phyloP scores from a whole-genome alignment of 2,329 filamentous ascomycete genomes.

The Fusarium sterilihyphosum region DNA sequence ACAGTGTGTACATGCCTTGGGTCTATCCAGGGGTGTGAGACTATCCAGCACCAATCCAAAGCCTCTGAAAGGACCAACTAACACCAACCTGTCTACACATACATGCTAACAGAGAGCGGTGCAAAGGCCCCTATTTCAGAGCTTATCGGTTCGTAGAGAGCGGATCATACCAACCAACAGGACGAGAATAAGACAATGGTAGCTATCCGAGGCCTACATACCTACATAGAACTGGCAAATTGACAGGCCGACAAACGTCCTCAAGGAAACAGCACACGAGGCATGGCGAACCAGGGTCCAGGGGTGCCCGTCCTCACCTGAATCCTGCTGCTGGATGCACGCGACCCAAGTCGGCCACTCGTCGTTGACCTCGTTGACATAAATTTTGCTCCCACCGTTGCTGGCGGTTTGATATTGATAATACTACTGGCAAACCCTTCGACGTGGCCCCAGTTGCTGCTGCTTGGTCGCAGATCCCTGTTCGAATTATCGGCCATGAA shows the following conservation, averaged over 20 bases:
- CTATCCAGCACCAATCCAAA: slow-evolving; percentile 29
- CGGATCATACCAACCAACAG: background rate
- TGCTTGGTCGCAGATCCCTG: slow-evolving; percentile 31
- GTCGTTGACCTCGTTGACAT: slow-evolving; percentile 35
- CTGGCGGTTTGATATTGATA: slow-evolving; percentile 44
- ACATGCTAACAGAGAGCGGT: slow-evolving; percentile 10
- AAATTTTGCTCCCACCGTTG: slow-evolving; percentile 39
- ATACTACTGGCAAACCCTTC: slow-evolving; percentile 30
- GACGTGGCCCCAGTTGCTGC: slow-evolving; percentile 39
- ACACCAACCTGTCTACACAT: background rate
- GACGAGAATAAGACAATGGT: slow-evolving; percentile 1
- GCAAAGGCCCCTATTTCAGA: slow-evolving; percentile 11
- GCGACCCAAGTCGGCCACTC: slow-evolving; percentile 40
- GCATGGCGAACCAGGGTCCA: slow-evolving; percentile 37
- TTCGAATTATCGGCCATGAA: slow-evolving; percentile 6
- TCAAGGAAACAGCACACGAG: slow-evolving; percentile 28
- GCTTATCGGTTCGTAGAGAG: background rate
- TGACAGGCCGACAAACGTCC: slow-evolving; percentile 28
- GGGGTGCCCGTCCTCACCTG: slow-evolving; percentile 41
- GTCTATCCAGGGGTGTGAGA: slow-evolving; percentile 19
- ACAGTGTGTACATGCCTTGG: background rate
- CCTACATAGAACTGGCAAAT: slow-evolving; percentile 3
- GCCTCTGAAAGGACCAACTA: slow-evolving; percentile 17
- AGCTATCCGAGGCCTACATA: background rate
- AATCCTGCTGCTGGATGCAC: slow-evolving; percentile 43